phyloP scores from a whole-genome alignment of 1,284 basidiomycete species.

The Naganishia sp. region DNA sequence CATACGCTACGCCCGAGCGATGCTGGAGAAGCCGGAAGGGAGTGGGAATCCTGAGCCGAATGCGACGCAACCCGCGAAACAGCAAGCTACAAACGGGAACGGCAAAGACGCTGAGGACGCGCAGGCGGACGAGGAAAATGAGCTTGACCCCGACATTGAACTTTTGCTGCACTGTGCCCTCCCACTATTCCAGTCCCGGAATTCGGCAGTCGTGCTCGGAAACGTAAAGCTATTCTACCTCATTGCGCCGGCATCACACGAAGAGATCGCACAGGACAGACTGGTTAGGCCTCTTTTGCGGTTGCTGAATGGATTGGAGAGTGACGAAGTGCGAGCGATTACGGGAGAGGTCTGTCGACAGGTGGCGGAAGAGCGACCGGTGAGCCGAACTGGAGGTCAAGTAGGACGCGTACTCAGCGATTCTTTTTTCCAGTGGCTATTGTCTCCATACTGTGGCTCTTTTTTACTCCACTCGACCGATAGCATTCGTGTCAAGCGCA shows the following conservation, averaged over 20 bases:
- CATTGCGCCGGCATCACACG: conserved; percentile 60
- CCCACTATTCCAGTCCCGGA: conserved; percentile 77
- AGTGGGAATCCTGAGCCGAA: conserved; percentile 29
- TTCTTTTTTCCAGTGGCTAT: conserved; percentile 59
- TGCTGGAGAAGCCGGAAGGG: conserved; percentile 71
- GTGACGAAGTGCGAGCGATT: conserved; percentile 69
- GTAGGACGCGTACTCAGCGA: conserved; percentile 2
- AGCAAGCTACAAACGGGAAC: conserved; percentile 18
- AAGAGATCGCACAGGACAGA: conserved; percentile 39
- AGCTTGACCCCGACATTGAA: conserved; percentile 67
- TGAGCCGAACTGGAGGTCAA: conserved; percentile 51
- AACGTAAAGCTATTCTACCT: conserved; percentile 73
- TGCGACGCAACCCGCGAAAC: neutral
- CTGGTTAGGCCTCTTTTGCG: conserved; percentile 46
- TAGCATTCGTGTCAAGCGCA: conserved; percentile 63
- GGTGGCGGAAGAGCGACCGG: conserved; percentile 65
- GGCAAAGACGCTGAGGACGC: conserved; percentile 26
- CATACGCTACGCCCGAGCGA: conserved; percentile 75
- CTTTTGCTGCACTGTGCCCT: conserved; percentile 72
- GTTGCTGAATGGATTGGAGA: conserved; percentile 38
- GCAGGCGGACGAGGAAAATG: conserved; percentile 58
- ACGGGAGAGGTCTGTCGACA: conserved; percentile 69
- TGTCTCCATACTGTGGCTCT: conserved; percentile 62
- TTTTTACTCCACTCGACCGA: conserved; percentile 73
- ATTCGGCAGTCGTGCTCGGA: conserved; percentile 80